phyloP scores from a whole-genome alignment of 805 yeast species.

The Pichia paraexigua region DNA sequence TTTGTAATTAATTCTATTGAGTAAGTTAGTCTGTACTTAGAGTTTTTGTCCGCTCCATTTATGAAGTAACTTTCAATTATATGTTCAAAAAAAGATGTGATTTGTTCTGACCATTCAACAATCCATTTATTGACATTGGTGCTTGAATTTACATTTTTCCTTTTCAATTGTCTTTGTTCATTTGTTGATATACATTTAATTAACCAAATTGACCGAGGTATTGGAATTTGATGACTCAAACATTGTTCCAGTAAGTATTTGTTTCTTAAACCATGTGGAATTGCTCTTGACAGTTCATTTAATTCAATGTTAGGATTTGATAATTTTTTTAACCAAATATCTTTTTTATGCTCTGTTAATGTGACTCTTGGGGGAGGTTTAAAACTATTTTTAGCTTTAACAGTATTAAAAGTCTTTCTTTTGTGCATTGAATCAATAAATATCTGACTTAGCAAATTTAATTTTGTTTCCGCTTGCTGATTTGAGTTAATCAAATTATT shows the following conservation, averaged over 20 bases:
- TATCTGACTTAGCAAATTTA: conserved; percentile 40
- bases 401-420: conserved; percentile 37
- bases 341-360: conserved; percentile 76
- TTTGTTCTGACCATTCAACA: conserved; percentile 86
- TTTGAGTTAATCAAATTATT: neutral
- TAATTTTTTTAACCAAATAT: conserved; percentile 76
- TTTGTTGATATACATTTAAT: conserved; percentile 80
- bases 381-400: conserved; percentile 46
- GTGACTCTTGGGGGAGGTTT: conserved; percentile 88
- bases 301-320: conserved; percentile 63
- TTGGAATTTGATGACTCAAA: conserved; percentile 58
- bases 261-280: conserved; percentile 87
- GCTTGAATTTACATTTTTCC: conserved; percentile 30
- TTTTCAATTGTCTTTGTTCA: conserved; percentile 52
- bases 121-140: conserved; percentile 56
- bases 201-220: conserved; percentile 83
- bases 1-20: conserved; percentile 52
- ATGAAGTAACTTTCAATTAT: conserved; percentile 36
- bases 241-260: conserved; percentile 67
- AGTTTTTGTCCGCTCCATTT: conserved; percentile 22
- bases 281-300: conserved; percentile 58
- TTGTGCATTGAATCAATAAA: conserved; percentile 41
- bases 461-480: neutral
- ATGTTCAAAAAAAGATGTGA: conserved; percentile 50
- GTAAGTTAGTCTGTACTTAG: conserved; percentile 51